Percentiles rank a stretch among this genome's conserved stretches.
phyloP scores from a whole-genome alignment of 352 stramenopile genomes.

The Globisporangium uncinulatum region DNA sequence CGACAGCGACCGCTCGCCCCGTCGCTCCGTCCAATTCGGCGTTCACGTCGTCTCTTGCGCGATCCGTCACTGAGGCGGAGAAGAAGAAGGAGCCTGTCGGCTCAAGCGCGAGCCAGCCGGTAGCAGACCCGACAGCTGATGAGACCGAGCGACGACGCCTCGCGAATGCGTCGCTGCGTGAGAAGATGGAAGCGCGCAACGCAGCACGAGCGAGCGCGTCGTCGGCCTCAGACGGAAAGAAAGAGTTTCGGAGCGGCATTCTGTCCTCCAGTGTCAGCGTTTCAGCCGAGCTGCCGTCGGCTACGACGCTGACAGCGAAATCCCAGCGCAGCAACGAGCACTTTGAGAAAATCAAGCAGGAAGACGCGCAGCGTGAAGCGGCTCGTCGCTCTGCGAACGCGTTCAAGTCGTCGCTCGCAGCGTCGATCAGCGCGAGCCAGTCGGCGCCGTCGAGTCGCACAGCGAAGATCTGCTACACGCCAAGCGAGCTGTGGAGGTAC shows the following conservation, averaged over 20 bases:
- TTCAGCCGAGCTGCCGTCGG: conserved; percentile 8
- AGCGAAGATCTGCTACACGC: conserved; percentile 53
- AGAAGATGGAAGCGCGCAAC: conserved; percentile 41
- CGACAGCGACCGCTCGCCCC: background rate
- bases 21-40: background rate
- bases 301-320: conserved; percentile 39
- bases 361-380: conserved; percentile 37
- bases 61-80: background rate
- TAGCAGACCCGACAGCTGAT: conserved; percentile 9
- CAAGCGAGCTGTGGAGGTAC: conserved; percentile 50
- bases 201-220: conserved; percentile 15
- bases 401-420: conserved; percentile 50
- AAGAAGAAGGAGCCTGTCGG: conserved; percentile 7
- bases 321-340: conserved; percentile 41
- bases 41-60: conserved; percentile 9
- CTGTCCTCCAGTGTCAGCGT: background rate
- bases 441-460: conserved; percentile 11
- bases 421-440: conserved; percentile 22
- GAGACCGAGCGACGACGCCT: conserved; percentile 34
- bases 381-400: conserved; percentile 23
- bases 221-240: conserved; percentile 4
- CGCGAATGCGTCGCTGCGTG: conserved; percentile 19
- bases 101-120: conserved; percentile 10
- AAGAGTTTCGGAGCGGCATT: conserved; percentile 4
- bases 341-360: conserved; percentile 52